phyloP scores from a whole-genome alignment of 371 early-diverging fungal genomes.

The Apophysomyces trapeziformis region DNA sequence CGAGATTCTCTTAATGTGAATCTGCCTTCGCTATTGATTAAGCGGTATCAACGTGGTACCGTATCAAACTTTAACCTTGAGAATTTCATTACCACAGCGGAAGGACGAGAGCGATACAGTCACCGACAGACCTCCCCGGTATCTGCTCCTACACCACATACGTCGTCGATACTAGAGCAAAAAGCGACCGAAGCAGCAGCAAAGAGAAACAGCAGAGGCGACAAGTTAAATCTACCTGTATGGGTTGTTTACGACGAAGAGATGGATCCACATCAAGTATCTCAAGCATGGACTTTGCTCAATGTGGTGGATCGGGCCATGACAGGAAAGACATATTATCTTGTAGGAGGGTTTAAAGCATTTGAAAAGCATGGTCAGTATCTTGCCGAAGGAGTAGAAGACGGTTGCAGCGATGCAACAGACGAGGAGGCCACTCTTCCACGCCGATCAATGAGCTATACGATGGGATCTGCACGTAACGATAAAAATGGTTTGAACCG shows the following conservation, averaged over 20 bases:
- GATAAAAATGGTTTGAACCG: conserved; percentile 30
- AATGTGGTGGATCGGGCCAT: conserved; percentile 54
- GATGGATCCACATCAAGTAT: conserved; percentile 55
- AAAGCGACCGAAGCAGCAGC: conserved; percentile 29
- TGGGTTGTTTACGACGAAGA: conserved; percentile 64
- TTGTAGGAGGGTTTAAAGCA: conserved; percentile 40
- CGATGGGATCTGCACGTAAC: conserved; percentile 36
- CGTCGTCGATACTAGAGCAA: conserved; percentile 27
- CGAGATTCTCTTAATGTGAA: conserved; percentile 62
- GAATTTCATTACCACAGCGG: conserved; percentile 66
- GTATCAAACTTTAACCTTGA: conserved; percentile 63
- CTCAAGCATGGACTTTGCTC: conserved; percentile 67
- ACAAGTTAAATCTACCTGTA: background rate
- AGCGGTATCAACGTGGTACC: conserved; percentile 63
- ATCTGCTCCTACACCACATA: conserved; percentile 8
- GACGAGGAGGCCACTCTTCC: conserved; percentile 23
- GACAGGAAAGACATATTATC: conserved; percentile 32
- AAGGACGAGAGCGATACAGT: conserved; percentile 54
- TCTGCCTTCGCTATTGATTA: conserved; percentile 63
- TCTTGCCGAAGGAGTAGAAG: conserved; percentile 19
- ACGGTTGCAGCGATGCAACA: conserved; percentile 3
- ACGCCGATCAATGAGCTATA: conserved; percentile 50
- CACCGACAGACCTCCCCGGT: background rate
- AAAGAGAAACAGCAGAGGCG: conserved; percentile 16
- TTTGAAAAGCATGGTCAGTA: conserved; percentile 25